phyloP scores from a whole-genome alignment of 2,329 filamentous ascomycete genomes.

The Cadophora sp. region DNA sequence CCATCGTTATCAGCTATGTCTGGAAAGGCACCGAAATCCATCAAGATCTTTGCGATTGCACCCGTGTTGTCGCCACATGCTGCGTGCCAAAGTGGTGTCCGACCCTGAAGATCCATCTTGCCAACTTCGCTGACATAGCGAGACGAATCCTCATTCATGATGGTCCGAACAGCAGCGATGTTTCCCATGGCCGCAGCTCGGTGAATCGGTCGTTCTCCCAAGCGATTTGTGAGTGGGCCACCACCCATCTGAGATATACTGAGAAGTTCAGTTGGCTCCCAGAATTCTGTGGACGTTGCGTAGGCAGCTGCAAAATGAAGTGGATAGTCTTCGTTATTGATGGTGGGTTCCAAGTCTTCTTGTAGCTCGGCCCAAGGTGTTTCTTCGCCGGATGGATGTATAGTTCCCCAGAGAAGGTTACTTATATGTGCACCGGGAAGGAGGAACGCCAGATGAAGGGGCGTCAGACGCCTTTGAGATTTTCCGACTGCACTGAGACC shows the following conservation, averaged over 20 bases:
- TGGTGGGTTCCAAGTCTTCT: neutral
- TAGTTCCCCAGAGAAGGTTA: neutral
- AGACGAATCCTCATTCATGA: neutral
- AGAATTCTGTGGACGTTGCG: neutral
- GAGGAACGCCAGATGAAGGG: constrained; percentile 1
- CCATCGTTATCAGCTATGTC: neutral
- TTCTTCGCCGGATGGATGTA: neutral
- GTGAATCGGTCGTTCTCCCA: neutral
- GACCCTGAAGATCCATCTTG: neutral
- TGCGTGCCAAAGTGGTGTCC: constrained; percentile 5
- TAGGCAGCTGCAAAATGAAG: constrained; percentile 3
- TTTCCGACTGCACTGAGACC: neutral
- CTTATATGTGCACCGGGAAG: neutral
- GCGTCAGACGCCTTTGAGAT: neutral
- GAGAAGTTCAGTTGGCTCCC: neutral
- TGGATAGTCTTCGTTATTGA: constrained; percentile 8
- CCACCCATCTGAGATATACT: neutral
- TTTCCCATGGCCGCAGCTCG: constrained; percentile 4
- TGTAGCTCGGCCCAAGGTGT: neutral
- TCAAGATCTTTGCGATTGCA: neutral
- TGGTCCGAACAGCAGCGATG: neutral
- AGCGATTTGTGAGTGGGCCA: neutral
- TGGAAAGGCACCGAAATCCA: neutral
- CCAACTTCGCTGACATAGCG: neutral
- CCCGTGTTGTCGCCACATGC: constrained; percentile 4